Base-by-base conservation (phyloP, 2,329 filamentous ascomycete genomes). In the Scopulariopsis brevicaulis region DNA sequence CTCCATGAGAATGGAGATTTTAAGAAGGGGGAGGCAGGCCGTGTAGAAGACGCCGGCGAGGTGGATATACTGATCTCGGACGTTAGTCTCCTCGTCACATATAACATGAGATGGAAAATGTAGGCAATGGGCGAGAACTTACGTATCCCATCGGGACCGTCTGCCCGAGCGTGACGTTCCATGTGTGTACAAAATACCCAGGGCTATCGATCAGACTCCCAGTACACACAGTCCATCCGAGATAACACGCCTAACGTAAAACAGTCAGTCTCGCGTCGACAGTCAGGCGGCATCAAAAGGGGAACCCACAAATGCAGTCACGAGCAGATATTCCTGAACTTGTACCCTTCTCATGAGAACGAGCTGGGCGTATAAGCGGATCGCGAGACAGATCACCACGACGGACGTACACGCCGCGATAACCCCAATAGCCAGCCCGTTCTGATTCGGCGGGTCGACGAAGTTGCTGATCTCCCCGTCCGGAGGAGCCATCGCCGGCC, bases 1-100 rank as follows among this genome's bases (percentile, higher is more conserved):
- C 58, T 77, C 73, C 10, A 73, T 53, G 14, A 77, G 65, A 53
- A 77, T 74, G 14, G 71, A 70, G 2, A 65, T 65, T 58, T 76
- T 76, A 56, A 75, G 60, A 6, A 73, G 64, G 0, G 71, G 69
- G 1, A 76, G 66, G 20, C 68, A 65, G 37, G 68, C 65, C 0
- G 66, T 69, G 60, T 75, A 75, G 59, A 63, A 68, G 61, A 64
- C 62, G 54, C 71, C 69, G 59, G 65, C 68, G 34, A 73, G 55
- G 37, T 71, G 65, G 43, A 73, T 65, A 22, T 66, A 63, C 64
- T 70, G 53, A 8, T 32, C 4, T 4, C n/a, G 43, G 7, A 40
- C 37, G 12, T 34, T 24, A 53, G 51, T 8, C 20, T 40, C 22
- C 14, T 18, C 51, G 14, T 15, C 2, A 20, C 7, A 24, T 18